Evolutionary conservation across 306 rosid species (phyloP), one percentile per base, ranked within the genome.

Genomic region (Sphenostylis stenocarpa): DNA sequence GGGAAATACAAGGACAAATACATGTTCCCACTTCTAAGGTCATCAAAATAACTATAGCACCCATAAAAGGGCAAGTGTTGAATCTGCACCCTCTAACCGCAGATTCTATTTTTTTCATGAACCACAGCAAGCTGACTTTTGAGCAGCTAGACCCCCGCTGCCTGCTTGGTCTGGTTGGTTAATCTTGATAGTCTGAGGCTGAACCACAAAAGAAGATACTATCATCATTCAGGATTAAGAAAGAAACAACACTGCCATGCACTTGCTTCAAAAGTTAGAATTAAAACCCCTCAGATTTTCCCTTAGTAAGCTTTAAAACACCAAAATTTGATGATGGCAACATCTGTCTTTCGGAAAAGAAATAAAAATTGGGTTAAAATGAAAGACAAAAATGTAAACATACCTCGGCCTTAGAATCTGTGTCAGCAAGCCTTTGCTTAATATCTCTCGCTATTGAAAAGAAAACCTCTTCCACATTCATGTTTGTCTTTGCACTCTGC

Each of bases 391-490:
- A 45, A 19, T 70, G 66, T 52, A 52, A n/a, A 65, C 28, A 34
- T 60, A 86, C 93, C 86, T 88, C 93, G 68, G 86, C 75, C 88
- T 53, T 85, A 21, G 96, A 82, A 81, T 88, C 92, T 45, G 92
- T 83, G 68, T 90, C 96, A 52, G 92, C 87, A 65, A 88, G 89
- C 86, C 91, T 90, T 81, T 81, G 88, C 84, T 90, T 90, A 63
- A 90, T 90, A 67, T 88, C 92, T 76, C 89, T 85, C n/a, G 77
- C 92, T 73, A 90, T 84, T 51, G 96, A 90, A 83, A 90, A 90
- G 92, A 90, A 90, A 72, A 90, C 92, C 84, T 88, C 92, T 84
- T 90, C 96, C 80, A 90, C 96, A 10, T 90, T 90, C 91, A 88
- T 45, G 77, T 90, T 90, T 74, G 96, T 90, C 87, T 86, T 90